Base-by-base conservation (phyloP, 441 rosid genomes). In the Gossypium trilobum region DNA sequence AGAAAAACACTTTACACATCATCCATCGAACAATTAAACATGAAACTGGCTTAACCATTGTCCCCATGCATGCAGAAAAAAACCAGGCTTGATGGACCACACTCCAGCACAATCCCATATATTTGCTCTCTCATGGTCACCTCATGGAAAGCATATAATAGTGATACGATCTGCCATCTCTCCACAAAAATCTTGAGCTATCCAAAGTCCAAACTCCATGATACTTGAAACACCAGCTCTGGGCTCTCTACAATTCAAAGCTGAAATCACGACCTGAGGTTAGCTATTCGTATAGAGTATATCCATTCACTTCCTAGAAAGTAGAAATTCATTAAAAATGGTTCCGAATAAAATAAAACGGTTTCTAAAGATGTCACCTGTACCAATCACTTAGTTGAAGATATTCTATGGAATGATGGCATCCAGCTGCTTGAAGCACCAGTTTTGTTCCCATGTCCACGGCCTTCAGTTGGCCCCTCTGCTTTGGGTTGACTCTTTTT, bases 371-470 rank as follows among this genome's bases (percentile, higher is more conserved):
- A 69, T 69, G 59, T 25, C 42, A 50, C 16, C 72, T 56, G 20
- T 56, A 72, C 80, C 79, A 62, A 65, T 75, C 75, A 80, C 77
- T 79, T 81, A 0, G 83, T 62, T 55, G 83, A 82, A 48, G 88
- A 82, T 59, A 70, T 73, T 66, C 82, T 66, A 19, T 79, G 74
- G 27, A 72, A 72, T 5, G 75, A 68, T 72, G 81, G 80, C 76
- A 79, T 72, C 86, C 84, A 78, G 71, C 81, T 68, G 66, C 88
- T 75, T 52, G 80, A 75, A 70, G 78, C 74, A 68, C 84, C 84
- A 23, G 68, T 77, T 33, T 62, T 76, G 65, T 78, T 76, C 68
- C 78, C 83, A 72, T 44, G 52, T 36, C 74, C 75, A 52, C 36
- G 69, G 42, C 76, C 74, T 50, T 80, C 82, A 55, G 70, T 31